A percentile compares a stretch with the other conserved stretches of the same genome.
Conservation (phyloP, 2,329 filamentous ascomycete genomes). For the Huntiella decipiens region DNA sequence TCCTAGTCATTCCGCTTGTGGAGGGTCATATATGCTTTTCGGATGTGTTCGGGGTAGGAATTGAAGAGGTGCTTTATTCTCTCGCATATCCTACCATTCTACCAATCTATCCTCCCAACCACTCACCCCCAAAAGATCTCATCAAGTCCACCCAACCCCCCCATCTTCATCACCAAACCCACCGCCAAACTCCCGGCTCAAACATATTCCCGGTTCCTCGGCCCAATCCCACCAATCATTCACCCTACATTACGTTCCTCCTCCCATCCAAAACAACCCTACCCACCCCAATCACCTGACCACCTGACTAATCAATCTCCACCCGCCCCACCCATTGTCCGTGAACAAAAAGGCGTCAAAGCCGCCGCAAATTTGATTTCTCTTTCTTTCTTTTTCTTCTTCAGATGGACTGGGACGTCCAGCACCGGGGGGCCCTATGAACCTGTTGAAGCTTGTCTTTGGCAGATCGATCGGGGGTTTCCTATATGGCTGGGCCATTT, state of each 20-base stretch:
- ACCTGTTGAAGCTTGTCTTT: background rate
- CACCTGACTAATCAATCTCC: background rate
- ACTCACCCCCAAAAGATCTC: background rate
- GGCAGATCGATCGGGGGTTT: conserved; percentile 17
- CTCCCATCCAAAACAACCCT: conserved; percentile 1
- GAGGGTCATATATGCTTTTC: too few relatives aligned
- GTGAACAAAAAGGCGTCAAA: background rate
- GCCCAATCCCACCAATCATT: conserved; percentile 10
- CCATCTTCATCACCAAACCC: background rate
- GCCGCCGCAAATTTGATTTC: background rate
- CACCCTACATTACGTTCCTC: conserved; percentile 7
- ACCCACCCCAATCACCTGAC: background rate
- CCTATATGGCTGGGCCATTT: conserved; percentile 16
- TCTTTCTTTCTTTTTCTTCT: conserved; percentile 19
- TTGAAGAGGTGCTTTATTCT: too few relatives aligned
- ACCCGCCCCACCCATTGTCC: background rate
- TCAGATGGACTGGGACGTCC: conserved; percentile 13
- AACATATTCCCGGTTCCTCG: conserved; percentile 9
- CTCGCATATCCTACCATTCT: too few relatives aligned
- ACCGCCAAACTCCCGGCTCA: background rate
- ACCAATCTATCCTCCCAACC: too few relatives aligned
- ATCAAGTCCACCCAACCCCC: conserved; percentile 11
- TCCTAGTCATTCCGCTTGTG: too few relatives aligned
- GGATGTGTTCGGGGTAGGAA: too few relatives aligned
- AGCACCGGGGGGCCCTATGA: conserved; percentile 16